phyloP scores from a whole-genome alignment of 2,329 filamentous ascomycete species.

The Madurella fahalii region DNA sequence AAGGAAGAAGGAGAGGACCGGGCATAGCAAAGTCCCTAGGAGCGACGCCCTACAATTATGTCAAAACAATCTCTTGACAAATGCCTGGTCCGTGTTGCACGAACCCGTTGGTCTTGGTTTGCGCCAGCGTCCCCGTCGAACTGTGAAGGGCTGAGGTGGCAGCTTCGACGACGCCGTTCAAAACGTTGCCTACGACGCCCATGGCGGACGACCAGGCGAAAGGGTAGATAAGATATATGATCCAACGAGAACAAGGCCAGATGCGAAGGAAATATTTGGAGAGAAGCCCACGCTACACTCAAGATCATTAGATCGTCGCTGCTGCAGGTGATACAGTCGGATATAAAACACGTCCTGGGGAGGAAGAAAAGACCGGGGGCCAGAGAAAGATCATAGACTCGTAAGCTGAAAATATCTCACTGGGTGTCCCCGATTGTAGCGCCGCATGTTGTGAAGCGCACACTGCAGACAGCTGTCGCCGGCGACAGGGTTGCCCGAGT shows the following conservation, averaged over 20 bases:
- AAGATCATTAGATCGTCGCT: conserved; percentile 4
- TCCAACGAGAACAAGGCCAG: not conserved
- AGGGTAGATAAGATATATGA: conserved; percentile 3
- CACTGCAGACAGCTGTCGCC: conserved; percentile 6
- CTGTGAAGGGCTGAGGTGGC: conserved; percentile 20
- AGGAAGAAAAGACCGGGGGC: not conserved
- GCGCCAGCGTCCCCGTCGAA: conserved; percentile 27
- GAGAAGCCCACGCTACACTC: conserved; percentile 1
- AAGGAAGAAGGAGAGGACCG: conserved; percentile 41
- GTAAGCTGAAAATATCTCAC: not conserved
- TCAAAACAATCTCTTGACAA: conserved; percentile 1
- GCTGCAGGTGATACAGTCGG: conserved; percentile 10
- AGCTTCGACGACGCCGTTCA: conserved; percentile 10
- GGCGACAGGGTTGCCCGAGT: conserved; percentile 1
- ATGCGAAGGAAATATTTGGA: conserved; percentile 16
- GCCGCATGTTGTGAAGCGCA: conserved; percentile 15
- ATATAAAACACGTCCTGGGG: conserved; percentile 10
- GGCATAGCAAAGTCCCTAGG: conserved; percentile 38
- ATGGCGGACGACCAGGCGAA: conserved; percentile 22
- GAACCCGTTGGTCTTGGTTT: conserved; percentile 39
- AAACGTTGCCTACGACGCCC: conserved; percentile 24
- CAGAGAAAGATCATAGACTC: not conserved
- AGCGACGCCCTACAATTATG: conserved; percentile 34
- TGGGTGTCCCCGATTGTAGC: not conserved
- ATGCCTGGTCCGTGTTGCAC: not conserved